A percentile compares a stretch with the other conserved stretches of the same genome.
These are phyloP conservation scores for Candida smagusa DNA, from an alignment of 1,139 yeast species.

Conservation along the genomic window DNA sequence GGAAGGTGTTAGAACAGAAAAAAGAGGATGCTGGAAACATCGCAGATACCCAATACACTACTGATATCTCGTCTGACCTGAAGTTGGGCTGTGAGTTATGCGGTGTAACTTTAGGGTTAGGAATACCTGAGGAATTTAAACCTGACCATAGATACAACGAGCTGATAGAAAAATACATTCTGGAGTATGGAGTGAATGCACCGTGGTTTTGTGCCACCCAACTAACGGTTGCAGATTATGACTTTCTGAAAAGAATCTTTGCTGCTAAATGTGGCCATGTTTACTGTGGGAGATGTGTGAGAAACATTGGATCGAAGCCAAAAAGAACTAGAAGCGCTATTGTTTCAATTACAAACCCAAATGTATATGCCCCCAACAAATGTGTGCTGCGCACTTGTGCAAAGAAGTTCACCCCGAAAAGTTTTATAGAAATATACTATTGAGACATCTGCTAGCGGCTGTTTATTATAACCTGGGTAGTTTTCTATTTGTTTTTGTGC, in stretches of 20 bases:
- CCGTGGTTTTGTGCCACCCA: conserved; percentile 60
- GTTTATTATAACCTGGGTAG: no score
- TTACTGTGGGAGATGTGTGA: conserved; percentile 83
- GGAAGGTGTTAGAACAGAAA: conserved; percentile 28
- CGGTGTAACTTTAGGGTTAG: conserved; percentile 67
- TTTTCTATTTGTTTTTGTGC: background rate
- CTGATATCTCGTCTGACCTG: conserved; percentile 28
- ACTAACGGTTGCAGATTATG: conserved; percentile 54
- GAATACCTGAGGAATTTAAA: conserved; percentile 54
- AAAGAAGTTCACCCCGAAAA: conserved; percentile 29
- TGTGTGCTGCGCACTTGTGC: conserved; percentile 47
- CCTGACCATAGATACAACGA: conserved; percentile 29
- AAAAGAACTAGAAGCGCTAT: conserved; percentile 12
- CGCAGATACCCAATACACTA: conserved; percentile 33
- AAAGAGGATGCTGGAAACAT: conserved; percentile 18
- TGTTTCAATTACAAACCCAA: conserved; percentile 42
- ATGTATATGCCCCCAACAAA: conserved; percentile 44
- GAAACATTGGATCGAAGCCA: conserved; percentile 48
- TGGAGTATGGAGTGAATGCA: conserved; percentile 42
- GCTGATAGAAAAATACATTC: conserved; percentile 24
- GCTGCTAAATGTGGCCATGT: conserved; percentile 79
- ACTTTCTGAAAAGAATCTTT: conserved; percentile 66
- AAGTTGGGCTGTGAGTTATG: conserved; percentile 64
- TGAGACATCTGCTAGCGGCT: conserved; percentile 1
- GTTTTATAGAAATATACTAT: conserved; percentile 36